Evolutionary conservation across 2,329 filamentous ascomycete genomes (phyloP), one percentile per base, ranked within the genome.

Genomic region (Passalora sequoiae): DNA sequence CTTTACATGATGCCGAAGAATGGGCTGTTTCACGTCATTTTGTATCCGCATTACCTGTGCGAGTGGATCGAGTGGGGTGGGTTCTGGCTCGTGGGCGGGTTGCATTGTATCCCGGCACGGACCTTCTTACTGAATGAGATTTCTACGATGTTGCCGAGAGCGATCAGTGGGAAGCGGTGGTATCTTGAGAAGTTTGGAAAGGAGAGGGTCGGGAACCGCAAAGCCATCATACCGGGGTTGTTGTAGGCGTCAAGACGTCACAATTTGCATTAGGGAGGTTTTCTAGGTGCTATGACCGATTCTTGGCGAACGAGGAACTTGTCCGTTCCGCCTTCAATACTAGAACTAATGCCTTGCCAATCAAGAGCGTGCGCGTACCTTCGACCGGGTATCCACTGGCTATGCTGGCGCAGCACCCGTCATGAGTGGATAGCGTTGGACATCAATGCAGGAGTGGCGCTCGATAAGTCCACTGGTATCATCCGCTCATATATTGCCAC

Each of bases 11-110:
- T 98, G 40, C 92, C 92, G 0, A 73, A 86, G 60, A 83, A 83
- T 38, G 89, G 89, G 1, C 68, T 95, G 38, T 98, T 97, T 68
- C 74, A 76, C 53, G 83, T 81, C 58, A 78, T 95, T 61, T 74
- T 97, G 46, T 95, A 84, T 65, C 89, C 92, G 54, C 92, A 98
- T 65, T 98, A 96, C 65, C 73, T 94, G n/a, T 85, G 83, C 61
- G 92, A 98, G 69, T 98, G 92, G 92, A 64, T 95, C 40, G 92
- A 98, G 73, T 98, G 92, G 92, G 66, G 77, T 3, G 92, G 92
- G 0, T 98, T 89, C 65, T 89, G 83, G 72, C 77, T 95, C 64
- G 77, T 85, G 55, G 77, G 82, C 1, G 75, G 76, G 0, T 77
- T 72, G 68, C 66, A 69, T 4, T 87, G 83, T 60, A 69, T 79